Conservation (phyloP, 495 filamentous ascomycete species). For the Penicillium odoratum region DNA sequence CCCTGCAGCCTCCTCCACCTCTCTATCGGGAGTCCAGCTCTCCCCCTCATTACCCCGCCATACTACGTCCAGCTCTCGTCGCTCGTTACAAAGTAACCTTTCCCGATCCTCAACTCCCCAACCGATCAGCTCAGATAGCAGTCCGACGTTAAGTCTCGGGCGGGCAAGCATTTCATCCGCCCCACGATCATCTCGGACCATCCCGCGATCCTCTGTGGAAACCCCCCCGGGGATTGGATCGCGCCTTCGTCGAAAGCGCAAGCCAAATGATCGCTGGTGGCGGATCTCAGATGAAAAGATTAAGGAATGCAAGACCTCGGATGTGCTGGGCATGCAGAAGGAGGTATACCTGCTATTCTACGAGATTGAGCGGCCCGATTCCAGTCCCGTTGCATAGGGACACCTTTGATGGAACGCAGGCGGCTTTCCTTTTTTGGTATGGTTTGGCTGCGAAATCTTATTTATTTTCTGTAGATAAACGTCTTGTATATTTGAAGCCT, state of each 20-base stretch:
- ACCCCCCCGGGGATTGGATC: conserved; percentile 22
- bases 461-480: not conserved
- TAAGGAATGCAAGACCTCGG: conserved; percentile 86
- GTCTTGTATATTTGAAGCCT: not conserved
- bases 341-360: conserved; percentile 98
- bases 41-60: conserved; percentile 38
- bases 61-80: conserved; percentile 38
- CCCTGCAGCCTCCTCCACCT: conserved; percentile 39
- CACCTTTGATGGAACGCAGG: not conserved
- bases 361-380: conserved; percentile 63
- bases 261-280: conserved; percentile 83
- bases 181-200: conserved; percentile 27
- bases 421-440: not conserved
- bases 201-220: conserved; percentile 27
- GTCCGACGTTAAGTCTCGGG: conserved; percentile 28
- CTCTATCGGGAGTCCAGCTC: conserved; percentile 39
- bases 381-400: not conserved
- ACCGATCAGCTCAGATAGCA: conserved; percentile 26
- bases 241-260: conserved; percentile 58
- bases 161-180: conserved; percentile 32
- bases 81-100: conserved; percentile 38
- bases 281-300: conserved; percentile 97
- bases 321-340: conserved; percentile 89
- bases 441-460: not conserved
- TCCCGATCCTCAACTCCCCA: conserved; percentile 35